These are phyloP conservation scores for Alloteropsis angusta DNA, from an alignment of 202 grass and related monocot genomes.

Conservation along the genomic window DNA sequence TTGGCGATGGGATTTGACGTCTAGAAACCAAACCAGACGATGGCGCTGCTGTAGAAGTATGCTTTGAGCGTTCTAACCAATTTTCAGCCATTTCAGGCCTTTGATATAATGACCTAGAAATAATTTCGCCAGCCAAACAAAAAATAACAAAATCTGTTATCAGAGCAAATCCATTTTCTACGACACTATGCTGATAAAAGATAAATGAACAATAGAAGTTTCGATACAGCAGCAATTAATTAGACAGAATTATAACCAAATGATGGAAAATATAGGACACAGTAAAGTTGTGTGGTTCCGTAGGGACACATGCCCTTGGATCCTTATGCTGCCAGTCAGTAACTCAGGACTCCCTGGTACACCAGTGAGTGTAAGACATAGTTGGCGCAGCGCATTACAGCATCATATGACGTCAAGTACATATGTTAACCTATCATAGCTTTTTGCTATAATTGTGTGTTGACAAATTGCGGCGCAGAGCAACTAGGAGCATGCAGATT, in stretches of 20 bases:
- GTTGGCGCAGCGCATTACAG: not conserved
- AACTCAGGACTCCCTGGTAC: not conserved
- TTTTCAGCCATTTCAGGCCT: conserved; percentile 62
- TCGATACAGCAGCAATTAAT: not conserved
- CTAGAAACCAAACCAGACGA: conserved; percentile 34
- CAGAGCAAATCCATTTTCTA: not conserved
- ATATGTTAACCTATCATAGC: not conserved
- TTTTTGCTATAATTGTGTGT: not conserved
- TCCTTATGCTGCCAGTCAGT: not conserved
- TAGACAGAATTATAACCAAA: not conserved
- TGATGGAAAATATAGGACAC: not conserved
- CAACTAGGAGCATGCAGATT: not conserved
- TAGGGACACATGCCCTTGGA: not conserved
- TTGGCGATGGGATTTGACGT: conserved; percentile 24
- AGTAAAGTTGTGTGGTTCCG: not conserved
- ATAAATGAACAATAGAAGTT: not conserved
- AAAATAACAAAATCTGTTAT: not conserved
- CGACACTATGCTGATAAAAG: not conserved
- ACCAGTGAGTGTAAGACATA: not conserved
- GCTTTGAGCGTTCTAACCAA: conserved; percentile 50
- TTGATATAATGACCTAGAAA: conserved; percentile 52
- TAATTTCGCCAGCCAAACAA: conserved; percentile 2
- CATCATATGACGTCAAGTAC: not conserved
- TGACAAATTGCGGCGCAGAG: not conserved
- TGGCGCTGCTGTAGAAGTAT: conserved; percentile 33